These are phyloP conservation scores for Cantharellus anzutake DNA, from an alignment of 768 basidiomycete genomes.

Conservation along the genomic window DNA sequence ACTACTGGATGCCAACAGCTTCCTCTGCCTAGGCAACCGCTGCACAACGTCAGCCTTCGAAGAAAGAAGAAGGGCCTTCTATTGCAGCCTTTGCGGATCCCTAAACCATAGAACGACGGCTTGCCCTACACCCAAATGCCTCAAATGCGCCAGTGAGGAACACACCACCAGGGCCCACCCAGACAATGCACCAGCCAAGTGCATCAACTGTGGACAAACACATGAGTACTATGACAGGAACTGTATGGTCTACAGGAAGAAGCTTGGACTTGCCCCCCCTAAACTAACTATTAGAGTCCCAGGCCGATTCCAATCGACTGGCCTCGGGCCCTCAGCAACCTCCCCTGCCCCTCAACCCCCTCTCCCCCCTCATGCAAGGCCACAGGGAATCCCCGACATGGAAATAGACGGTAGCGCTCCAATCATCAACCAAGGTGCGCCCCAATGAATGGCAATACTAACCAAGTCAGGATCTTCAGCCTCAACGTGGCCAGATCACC, in stretches of 20 bases:
- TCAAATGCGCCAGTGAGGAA: background rate
- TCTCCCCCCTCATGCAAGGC: background rate
- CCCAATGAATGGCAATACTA: background rate
- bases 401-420: background rate
- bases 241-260: background rate
- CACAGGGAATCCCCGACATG: background rate
- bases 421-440: background rate
- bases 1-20: too few relatives aligned
- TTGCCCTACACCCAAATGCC: background rate
- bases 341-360: background rate
- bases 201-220: slow-evolving; percentile 1
- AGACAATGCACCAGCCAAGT: background rate
- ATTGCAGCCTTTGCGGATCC: background rate
- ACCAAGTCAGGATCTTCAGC: background rate
- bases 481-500: background rate
- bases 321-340: background rate
- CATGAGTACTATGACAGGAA: background rate
- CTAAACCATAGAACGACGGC: background rate
- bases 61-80: background rate
- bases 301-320: slow-evolving; percentile 29
- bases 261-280: background rate
- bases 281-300: background rate
- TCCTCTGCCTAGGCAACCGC: background rate
- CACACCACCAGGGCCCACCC: background rate
- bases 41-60: background rate